These are phyloP conservation scores for Grosmannia huntii DNA, from an alignment of 2,329 filamentous ascomycete genomes.

Conservation along the genomic window DNA sequence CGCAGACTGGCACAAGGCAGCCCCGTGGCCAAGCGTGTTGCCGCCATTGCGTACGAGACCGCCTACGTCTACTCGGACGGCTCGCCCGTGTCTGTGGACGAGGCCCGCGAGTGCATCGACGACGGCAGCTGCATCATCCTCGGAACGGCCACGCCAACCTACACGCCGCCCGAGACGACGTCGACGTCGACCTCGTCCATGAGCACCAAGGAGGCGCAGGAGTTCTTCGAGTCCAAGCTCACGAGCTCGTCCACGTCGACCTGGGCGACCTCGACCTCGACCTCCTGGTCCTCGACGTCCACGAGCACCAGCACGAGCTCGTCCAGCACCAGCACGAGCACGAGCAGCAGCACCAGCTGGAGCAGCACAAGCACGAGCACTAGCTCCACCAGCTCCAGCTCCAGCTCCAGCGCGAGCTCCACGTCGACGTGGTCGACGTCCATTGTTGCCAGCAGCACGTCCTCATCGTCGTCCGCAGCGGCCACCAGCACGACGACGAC, in stretches of 20 bases:
- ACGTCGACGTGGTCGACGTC: constrained; percentile 51
- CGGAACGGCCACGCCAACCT: constrained; percentile 34
- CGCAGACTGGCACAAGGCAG: background rate
- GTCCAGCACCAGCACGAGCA: constrained; percentile 48
- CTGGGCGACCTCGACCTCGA: constrained; percentile 13
- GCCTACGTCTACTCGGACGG: constrained; percentile 59
- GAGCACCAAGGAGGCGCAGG: constrained; percentile 19
- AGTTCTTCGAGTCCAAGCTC: constrained; percentile 38
- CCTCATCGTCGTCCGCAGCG: background rate
- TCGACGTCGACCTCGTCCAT: constrained; percentile 17
- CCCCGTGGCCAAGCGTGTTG: constrained; percentile 31
- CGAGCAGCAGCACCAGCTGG: constrained; percentile 10
- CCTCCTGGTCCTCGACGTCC: constrained; percentile 25
- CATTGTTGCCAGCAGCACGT: background rate
- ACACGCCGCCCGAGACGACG: constrained; percentile 18
- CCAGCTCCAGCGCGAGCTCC: constrained; percentile 46
- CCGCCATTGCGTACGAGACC: constrained; percentile 32
- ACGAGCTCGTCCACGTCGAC: constrained; percentile 16
- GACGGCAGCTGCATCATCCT: constrained; percentile 58
- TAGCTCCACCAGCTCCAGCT: background rate
- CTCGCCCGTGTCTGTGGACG: constrained; percentile 41
- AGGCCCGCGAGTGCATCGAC: constrained; percentile 60
- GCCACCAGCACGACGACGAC: background rate
- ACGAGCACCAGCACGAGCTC: background rate
- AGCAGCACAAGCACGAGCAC: background rate